Percentiles rank a stretch among this genome's conserved stretches.
Conservation (phyloP, 108 stramenopile species). For the Pseudonitzschia multistriata region DNA sequence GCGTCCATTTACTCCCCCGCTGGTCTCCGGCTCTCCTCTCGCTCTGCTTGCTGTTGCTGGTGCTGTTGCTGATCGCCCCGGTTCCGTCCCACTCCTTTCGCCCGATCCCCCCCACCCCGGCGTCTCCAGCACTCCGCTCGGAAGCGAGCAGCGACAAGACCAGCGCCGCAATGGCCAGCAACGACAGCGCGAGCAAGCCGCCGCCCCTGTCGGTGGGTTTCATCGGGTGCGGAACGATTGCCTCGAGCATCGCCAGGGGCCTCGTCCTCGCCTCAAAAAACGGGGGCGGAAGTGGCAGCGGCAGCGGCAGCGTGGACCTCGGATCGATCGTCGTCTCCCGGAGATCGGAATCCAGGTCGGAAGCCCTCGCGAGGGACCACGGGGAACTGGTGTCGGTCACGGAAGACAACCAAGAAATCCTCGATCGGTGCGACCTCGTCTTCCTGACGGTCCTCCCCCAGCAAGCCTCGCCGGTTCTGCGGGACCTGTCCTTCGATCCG, state of each 20-base stretch:
- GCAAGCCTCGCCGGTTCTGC: conserved; percentile 51
- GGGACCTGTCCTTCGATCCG: conserved; percentile 44
- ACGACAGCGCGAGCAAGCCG: background rate
- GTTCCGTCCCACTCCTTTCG: background rate
- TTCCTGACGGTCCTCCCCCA: conserved; percentile 76
- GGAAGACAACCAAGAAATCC: conserved; percentile 67
- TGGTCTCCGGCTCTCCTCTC: background rate
- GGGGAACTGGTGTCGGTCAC: conserved; percentile 47
- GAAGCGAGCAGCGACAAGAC: too few relatives aligned
- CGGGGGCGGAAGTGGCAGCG: background rate
- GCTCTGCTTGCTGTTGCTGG: background rate
- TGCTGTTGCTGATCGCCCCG: background rate
- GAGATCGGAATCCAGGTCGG: conserved; percentile 61
- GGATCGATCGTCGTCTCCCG: conserved; percentile 50
- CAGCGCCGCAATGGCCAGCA: too few relatives aligned
- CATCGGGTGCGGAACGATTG: conserved; percentile 84
- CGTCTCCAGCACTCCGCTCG: too few relatives aligned
- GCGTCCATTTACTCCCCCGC: too few relatives aligned
- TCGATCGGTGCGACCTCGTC: conserved; percentile 64
- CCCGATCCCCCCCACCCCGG: background rate
- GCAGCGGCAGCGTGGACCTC: conserved; percentile 6
- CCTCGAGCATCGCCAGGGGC: conserved; percentile 67
- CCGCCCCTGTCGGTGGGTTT: conserved; percentile 48
- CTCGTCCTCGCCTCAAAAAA: conserved; percentile 34
- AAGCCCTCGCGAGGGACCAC: conserved; percentile 34